Evolutionary conservation across 2,329 filamentous ascomycete genomes (phyloP), one percentile per base, ranked within the genome.

Genomic region (Stylonectria norvegica): DNA sequence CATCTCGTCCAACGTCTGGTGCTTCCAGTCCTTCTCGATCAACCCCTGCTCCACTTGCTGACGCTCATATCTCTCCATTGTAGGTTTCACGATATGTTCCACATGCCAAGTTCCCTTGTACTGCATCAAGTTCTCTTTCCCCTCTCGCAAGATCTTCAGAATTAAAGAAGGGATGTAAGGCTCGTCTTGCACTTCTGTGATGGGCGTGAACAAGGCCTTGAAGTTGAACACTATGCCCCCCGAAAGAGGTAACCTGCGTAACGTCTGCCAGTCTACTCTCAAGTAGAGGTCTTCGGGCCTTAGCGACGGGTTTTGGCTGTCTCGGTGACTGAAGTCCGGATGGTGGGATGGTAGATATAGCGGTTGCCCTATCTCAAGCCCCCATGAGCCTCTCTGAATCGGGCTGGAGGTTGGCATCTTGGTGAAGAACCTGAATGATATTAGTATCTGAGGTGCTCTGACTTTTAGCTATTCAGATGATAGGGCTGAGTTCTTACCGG

Each of bases 221-320:
- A 91, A 95, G 62, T 93, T 94, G 69, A 95, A 95, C 0, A 89
- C 77, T 2, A 95, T 70, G 0, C 76, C 83, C 0, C 78, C 86
- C 0, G 84, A 89, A 0, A 95, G 69, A 0, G 89, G 88, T 0
- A 95, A 67, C 3, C 89, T 78, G 2, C 89, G 79, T 4, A 95
- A 68, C 0, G 89, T 95, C 64, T 95, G 89, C 86, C 88, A 94
- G 61, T 95, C 89, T 2, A 93, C 87, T 4, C 89, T 78, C 2
- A 95, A 68, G 45, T 84, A 69, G 48, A 86, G 70, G 22, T 86
- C 76, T 0, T 77, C 71, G 2, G 80, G 57, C 1, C 64, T 66
- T 5, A 91, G 67, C 15, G 68, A 63, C 0, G 73, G 66, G 33
- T 78, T 69, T 48, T 90, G 85, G 1, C 65, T 59, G 1, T 71